Conservation (phyloP, 768 basidiomycete species). For the Tylopilus felleus region DNA sequence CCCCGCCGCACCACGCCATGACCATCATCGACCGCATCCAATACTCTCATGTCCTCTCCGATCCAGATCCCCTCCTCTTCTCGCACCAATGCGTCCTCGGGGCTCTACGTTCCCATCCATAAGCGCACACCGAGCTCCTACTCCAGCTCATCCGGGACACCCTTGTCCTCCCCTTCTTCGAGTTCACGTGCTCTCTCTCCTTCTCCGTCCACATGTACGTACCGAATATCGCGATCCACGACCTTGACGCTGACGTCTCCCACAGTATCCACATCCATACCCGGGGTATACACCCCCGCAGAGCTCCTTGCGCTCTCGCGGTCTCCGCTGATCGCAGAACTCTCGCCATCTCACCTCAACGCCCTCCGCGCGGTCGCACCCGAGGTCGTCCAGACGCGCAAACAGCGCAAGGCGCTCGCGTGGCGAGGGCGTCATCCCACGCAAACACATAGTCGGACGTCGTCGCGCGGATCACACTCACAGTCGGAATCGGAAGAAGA, state of each 20-base stretch:
- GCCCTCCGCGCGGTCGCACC: slow-evolving; percentile 19
- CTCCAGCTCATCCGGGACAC: slow-evolving; percentile 3
- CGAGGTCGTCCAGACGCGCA: slow-evolving; percentile 27
- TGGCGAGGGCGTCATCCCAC: slow-evolving; percentile 18
- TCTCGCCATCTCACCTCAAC: slow-evolving; percentile 2
- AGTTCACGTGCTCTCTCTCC: slow-evolving; percentile 7
- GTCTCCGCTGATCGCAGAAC: slow-evolving; percentile 21
- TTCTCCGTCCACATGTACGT: slow-evolving; percentile 4
- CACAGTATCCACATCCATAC: background rate
- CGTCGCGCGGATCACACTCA: slow-evolving; percentile 10
- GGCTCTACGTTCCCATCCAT: slow-evolving; percentile 41
- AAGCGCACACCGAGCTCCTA: slow-evolving; percentile 25
- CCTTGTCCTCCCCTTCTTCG: slow-evolving; percentile 12
- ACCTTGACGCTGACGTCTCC: background rate
- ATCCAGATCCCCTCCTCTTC: slow-evolving; percentile 8
- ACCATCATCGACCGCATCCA: background rate
- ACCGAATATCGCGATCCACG: background rate
- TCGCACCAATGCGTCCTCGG: slow-evolving; percentile 2
- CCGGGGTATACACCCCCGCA: slow-evolving; percentile 24
- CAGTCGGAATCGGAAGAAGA: slow-evolving; percentile 19
- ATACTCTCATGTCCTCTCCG: slow-evolving; percentile 23
- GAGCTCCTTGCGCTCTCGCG: slow-evolving; percentile 24
- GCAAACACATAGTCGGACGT: background rate
- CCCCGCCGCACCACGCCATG: background rate
- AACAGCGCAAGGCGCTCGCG: slow-evolving; percentile 23